A percentile compares a stretch with the other conserved stretches of the same genome.
Evolutionary conservation across 2,329 filamentous ascomycete species (phyloP).

Genomic region (Phialemonium atrogriseum): DNA sequence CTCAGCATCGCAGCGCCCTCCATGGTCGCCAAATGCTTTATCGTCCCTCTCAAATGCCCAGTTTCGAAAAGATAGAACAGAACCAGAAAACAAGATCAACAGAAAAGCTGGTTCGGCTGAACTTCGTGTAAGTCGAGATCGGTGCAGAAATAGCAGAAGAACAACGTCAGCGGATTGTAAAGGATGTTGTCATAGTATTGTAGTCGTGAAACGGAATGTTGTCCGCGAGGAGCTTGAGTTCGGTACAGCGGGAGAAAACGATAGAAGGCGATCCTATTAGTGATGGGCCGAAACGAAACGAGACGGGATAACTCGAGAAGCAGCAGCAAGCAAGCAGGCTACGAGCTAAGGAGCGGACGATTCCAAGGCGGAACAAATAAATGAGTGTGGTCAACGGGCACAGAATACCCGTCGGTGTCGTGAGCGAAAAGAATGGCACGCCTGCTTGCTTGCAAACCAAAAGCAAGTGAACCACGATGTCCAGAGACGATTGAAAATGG

Average conservation of each 20-base stretch:
- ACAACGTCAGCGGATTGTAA: constrained; percentile 5
- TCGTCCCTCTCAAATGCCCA: constrained; percentile 8
- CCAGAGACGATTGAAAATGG: constrained; percentile 12
- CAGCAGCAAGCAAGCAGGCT: too few species aligned
- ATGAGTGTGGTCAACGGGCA: constrained; percentile 33
- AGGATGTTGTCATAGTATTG: constrained; percentile 15
- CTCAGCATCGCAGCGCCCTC: constrained; percentile 9
- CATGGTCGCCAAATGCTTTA: constrained; percentile 10
- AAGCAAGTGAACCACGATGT: constrained; percentile 14
- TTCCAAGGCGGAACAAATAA: constrained; percentile 15
- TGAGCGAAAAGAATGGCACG: constrained; percentile 44
- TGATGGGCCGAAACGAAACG: constrained; percentile 1
- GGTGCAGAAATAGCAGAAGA: constrained; percentile 6
- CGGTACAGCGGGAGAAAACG: background rate
- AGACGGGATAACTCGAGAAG: too few species aligned
- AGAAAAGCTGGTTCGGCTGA: constrained; percentile 1
- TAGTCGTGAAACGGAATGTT: constrained; percentile 12
- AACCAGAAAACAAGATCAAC: too few species aligned
- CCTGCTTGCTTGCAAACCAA: constrained; percentile 34
- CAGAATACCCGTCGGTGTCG: constrained; percentile 6
- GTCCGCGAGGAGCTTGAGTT: too few species aligned
- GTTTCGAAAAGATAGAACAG: too few species aligned
- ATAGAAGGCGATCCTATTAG: background rate
- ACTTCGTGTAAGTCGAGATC: too few species aligned
- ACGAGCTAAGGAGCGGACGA: constrained; percentile 6